phyloP scores from a whole-genome alignment of 2,329 filamentous ascomycete species.

The Beauveria scarabaeidicola region DNA sequence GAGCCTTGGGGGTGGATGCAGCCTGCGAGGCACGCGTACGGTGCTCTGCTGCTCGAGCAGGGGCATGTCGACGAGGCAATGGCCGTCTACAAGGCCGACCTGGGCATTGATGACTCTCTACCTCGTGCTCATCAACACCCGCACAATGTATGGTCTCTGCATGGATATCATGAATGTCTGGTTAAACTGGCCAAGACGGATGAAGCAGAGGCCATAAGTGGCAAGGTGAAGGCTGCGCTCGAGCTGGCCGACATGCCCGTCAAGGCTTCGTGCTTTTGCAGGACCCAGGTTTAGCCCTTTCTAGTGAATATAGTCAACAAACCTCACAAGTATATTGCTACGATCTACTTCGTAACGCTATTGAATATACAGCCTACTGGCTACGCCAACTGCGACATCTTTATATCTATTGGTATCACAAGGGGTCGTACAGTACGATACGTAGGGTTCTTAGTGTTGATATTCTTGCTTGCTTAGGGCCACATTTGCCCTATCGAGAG shows the following conservation, averaged over 20 bases:
- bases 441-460: too few relatives aligned
- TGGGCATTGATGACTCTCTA: constrained; percentile 51
- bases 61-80: constrained; percentile 47
- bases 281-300: not conserved
- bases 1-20: constrained; percentile 80
- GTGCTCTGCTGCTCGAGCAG: constrained; percentile 61
- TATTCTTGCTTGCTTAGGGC: too few relatives aligned
- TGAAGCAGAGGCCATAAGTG: constrained; percentile 28
- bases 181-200: constrained; percentile 35
- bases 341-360: not conserved
- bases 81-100: constrained; percentile 50
- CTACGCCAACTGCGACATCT: not conserved
- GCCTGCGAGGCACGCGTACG: constrained; percentile 61
- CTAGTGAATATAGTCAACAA: not conserved
- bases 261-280: constrained; percentile 23
- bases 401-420: too few relatives aligned
- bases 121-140: constrained; percentile 58
- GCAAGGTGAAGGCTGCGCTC: constrained; percentile 41
- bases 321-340: not conserved
- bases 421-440: too few relatives aligned
- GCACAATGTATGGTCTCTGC: constrained; percentile 68
- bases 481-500: too few relatives aligned
- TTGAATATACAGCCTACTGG: not conserved
- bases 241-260: constrained; percentile 54
- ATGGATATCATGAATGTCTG: constrained; percentile 65